phyloP scores from a whole-genome alignment of 2,329 filamentous ascomycete species.

The Penicillium sp. region DNA sequence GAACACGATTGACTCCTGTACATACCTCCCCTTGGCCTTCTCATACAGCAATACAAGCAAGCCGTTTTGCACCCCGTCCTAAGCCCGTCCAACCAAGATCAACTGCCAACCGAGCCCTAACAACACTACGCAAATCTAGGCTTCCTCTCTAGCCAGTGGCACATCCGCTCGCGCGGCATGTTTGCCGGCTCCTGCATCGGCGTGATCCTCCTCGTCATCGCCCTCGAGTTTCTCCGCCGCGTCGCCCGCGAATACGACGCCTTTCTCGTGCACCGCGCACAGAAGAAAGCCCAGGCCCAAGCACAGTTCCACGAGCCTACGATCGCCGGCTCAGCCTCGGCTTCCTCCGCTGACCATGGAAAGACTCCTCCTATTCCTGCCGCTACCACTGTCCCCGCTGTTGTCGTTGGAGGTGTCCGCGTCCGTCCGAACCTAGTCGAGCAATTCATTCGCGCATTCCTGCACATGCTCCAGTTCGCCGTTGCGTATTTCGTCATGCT shows the following conservation, averaged over 20 bases:
- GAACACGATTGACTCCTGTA: conserved; percentile 34
- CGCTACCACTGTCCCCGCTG: background rate
- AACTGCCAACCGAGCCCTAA: background rate
- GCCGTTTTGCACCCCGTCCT: background rate
- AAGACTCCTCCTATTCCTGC: background rate
- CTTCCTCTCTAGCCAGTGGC: conserved; percentile 74
- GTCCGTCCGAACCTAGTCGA: conserved; percentile 66
- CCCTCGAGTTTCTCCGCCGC: conserved; percentile 74
- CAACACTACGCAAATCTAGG: conserved; percentile 37
- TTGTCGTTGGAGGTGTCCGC: conserved; percentile 23
- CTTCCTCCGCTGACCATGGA: conserved; percentile 2
- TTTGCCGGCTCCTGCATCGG: conserved; percentile 83
- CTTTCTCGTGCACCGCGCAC: conserved; percentile 61
- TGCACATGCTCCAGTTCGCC: conserved; percentile 74
- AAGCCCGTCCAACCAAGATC: too few relatives aligned
- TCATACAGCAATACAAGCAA: too few relatives aligned
- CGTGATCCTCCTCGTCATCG: conserved; percentile 73
- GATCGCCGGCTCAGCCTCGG: background rate
- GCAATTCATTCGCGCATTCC: conserved; percentile 67
- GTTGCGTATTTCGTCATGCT: conserved; percentile 81
- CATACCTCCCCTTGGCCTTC: background rate
- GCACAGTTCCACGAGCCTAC: conserved; percentile 3
- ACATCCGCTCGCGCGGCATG: conserved; percentile 69
- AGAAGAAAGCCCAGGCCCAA: conserved; percentile 31
- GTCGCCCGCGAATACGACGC: conserved; percentile 74